phyloP scores from a whole-genome alignment of 148 eudicot species.

The Simmondsia chinensis region DNA sequence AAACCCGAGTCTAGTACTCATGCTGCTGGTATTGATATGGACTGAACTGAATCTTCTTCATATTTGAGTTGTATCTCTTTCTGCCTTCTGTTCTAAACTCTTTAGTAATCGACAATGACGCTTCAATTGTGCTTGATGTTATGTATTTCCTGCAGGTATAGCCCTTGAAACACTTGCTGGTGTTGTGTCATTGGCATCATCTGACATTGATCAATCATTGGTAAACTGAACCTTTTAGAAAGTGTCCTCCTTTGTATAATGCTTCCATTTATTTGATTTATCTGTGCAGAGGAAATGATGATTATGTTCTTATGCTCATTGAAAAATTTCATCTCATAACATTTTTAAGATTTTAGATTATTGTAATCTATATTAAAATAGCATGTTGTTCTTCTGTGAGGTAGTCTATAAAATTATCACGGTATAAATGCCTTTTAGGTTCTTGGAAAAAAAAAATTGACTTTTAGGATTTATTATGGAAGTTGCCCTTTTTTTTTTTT shows the following conservation, averaged over 20 bases:
- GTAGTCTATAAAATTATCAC: too few relatives aligned
- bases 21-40: slow-evolving; percentile 67
- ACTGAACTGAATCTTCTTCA: background rate
- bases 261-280: background rate
- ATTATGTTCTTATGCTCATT: too few relatives aligned
- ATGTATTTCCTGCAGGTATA: slow-evolving; percentile 41
- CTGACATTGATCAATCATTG: slow-evolving; percentile 67
- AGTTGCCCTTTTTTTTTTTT: too few relatives aligned
- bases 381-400: too few relatives aligned
- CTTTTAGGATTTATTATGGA: too few relatives aligned
- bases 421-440: too few relatives aligned
- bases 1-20: slow-evolving; percentile 82
- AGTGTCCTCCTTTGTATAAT: background rate
- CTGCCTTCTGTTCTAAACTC: background rate
- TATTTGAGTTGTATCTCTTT: background rate
- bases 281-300: background rate
- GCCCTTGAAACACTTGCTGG: slow-evolving; percentile 89
- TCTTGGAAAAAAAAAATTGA: too few relatives aligned
- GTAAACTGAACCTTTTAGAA: slow-evolving; percentile 28
- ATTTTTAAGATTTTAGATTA: too few relatives aligned
- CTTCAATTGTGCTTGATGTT: background rate
- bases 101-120: too few relatives aligned
- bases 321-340: too few relatives aligned
- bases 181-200: slow-evolving; percentile 61
- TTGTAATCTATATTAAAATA: too few relatives aligned